Base-by-base conservation (phyloP, 768 basidiomycete species). In the Auriscalpium microsporum region DNA sequence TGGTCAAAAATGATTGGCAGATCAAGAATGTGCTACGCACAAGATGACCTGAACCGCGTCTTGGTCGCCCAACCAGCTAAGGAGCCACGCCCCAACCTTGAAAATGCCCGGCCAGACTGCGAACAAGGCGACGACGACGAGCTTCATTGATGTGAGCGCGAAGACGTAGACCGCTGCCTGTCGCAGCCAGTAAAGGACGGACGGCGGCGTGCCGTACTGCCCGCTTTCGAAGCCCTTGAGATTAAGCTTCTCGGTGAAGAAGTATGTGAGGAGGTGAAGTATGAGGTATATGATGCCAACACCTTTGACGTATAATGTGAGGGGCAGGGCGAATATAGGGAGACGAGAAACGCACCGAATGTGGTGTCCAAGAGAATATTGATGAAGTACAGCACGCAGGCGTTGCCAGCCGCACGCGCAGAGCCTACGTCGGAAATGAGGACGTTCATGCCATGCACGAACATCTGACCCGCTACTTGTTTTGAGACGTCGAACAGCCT, bases 401-500 rank as follows among this genome's bases (percentile, higher is more conserved):
- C 92, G 68, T 97, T 96, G 42, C 82, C 79, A 14, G 80, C 76
- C 0, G 79, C 79, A 55, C 81, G 75, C 44, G 81, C 72, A 1
- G 93, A 91, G 23, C 86, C 82, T 35, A 91, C 62, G 62, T 82
- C 82, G 28, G 93, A 93, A 50, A 91, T 81, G 37, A 92, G 71
- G 19, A 93, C 78, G 66, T 94, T 94, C 45, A 81, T 73, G 3
- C 78, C 79, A 65, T 94, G 90, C 4, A 93, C 82, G 63, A 89
- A 86, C 73, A 86, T 75, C 64, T 90, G 87, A 47, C 90, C 95
- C 13, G 88, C 77, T 53, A 96, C 73, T 74, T 97, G 94, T 68
- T 96, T 96, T 2, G 85, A 86, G 5, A 96, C 88, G 64, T 96
- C 94, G 68, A 90, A 93, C n/a, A 88, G 66, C 92, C 90, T 92